Base-by-base conservation (phyloP, 768 basidiomycete species). In the Termitomyces sp. region DNA sequence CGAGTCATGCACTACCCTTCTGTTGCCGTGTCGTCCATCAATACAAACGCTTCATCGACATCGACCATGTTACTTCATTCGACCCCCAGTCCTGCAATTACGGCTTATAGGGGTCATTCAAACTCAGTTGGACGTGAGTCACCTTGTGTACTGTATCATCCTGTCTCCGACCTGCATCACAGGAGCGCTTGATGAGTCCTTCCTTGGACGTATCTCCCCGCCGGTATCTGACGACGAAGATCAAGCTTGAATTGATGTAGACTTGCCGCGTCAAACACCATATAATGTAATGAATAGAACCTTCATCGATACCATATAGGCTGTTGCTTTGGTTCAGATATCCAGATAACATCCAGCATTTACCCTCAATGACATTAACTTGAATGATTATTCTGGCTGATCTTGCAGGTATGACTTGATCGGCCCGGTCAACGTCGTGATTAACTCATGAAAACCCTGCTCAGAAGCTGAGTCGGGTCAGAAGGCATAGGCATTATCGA, bases 101-200 rank as follows among this genome's bases (percentile, higher is more conserved):
- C 75, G 4, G 73, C 77, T 3, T 78, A 77, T 52, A 64, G 75
- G 56, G 76, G 75, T 10, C 73, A 76, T 47, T 53, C 63, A 1
- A 69, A 59, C 19, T 63, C 63, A 23, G 70, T 73, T 30, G 78
- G 76, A 19, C 74, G 76, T 78, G 52, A 61, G 75, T 50, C 8
- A 21, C 19, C 19, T 48, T 35, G 21, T 28, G n/a, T 30, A 5
- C 50, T 14, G 42, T 53, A 12, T 37, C 57, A 30, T 45, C 40
- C 40, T 46, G 44, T 33, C 40, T 30, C 38, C 43, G 11, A 43
- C 47, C 26, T 28, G 8, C 50, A n/a, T 15, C 17, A 28, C 57
- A 77, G 75, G 70, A 58, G 70, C 75, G 5, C 64, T 78, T 47
- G 76, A 78, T 59, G 73, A 72, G 19, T 74, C 74, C n/a, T 74